Conservation (phyloP, 208 protist species). For the Herpetomonas muscarum region DNA sequence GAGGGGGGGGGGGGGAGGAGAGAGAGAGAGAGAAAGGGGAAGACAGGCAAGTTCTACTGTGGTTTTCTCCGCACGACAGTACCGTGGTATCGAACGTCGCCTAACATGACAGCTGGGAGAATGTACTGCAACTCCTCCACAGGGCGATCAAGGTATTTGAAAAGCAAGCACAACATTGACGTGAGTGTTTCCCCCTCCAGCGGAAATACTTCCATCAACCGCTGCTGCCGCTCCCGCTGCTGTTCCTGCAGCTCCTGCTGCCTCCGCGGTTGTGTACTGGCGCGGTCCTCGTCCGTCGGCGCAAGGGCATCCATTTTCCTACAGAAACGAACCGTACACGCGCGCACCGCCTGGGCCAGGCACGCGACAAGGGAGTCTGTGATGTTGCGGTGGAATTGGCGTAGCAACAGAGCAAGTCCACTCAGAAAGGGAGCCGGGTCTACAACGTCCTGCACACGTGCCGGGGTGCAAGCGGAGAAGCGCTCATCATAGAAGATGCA, state of each 20-base stretch:
- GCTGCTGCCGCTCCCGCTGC: background rate
- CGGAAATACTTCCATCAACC: slow-evolving; percentile 19
- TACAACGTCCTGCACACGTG: slow-evolving; percentile 39
- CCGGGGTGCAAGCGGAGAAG: slow-evolving; percentile 49
- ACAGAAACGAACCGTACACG: slow-evolving; percentile 2
- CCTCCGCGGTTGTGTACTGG: too few species aligned
- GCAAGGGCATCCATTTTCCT: background rate
- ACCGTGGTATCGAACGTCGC: too few species aligned
- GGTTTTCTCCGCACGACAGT: too few species aligned
- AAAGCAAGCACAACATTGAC: slow-evolving; percentile 17
- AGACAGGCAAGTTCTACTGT: too few species aligned
- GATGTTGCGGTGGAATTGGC: slow-evolving; percentile 90
- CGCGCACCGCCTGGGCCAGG: slow-evolving; percentile 71
- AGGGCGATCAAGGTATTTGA: slow-evolving; percentile 11
- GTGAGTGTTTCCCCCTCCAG: slow-evolving; percentile 31
- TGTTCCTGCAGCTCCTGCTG: too few species aligned
- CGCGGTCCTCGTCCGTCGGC: background rate
- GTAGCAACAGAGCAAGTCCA: slow-evolving; percentile 88
- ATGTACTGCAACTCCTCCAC: slow-evolving; percentile 13
- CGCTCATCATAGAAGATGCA: slow-evolving; percentile 52
- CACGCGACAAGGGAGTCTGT: slow-evolving; percentile 77
- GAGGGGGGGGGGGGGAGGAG: slow-evolving; percentile 1
- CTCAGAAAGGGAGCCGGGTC: slow-evolving; percentile 87
- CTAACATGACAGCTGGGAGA: slow-evolving; percentile 1
- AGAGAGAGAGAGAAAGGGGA: too few species aligned